Conservation (phyloP, 1,284 basidiomycete genomes). For the Ganoderma sp. region DNA sequence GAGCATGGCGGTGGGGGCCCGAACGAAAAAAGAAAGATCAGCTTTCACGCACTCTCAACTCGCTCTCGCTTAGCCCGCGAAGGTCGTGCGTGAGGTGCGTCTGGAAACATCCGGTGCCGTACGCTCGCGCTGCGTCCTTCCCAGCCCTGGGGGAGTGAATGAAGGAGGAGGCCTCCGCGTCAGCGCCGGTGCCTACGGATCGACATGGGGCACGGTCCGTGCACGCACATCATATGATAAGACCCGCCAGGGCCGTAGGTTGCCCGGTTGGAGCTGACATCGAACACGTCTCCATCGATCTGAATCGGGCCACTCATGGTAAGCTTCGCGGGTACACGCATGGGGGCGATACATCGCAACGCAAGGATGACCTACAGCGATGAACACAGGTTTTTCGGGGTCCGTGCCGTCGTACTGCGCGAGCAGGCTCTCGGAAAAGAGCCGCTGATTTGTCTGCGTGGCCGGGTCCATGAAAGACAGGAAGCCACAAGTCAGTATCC, state of each 20-base stretch:
- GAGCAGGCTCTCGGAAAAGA: constrained; percentile 78
- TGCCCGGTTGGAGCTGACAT: constrained; percentile 77
- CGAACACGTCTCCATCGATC: constrained; percentile 94
- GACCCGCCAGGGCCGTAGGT: constrained; percentile 93
- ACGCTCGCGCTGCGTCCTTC: constrained; percentile 86
- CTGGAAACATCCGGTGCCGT: constrained; percentile 92
- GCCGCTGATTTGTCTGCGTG: constrained; percentile 56
- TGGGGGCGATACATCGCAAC: constrained; percentile 28
- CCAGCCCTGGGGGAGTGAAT: constrained; percentile 66
- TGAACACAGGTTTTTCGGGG: constrained; percentile 77
- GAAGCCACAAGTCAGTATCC: constrained; percentile 28
- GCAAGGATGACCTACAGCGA: constrained; percentile 66
- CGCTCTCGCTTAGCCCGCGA: constrained; percentile 75
- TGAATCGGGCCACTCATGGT: constrained; percentile 40
- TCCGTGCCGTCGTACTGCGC: constrained; percentile 78
- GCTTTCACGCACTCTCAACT: constrained; percentile 63
- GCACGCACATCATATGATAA: constrained; percentile 80
- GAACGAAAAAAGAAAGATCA: constrained; percentile 13
- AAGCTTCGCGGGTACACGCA: constrained; percentile 33
- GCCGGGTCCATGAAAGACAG: neutral
- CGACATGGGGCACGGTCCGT: constrained; percentile 19
- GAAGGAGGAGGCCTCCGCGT: constrained; percentile 5
- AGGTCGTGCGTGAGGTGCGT: constrained; percentile 90
- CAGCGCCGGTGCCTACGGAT: constrained; percentile 21
- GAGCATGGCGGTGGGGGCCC: constrained; percentile 5